Conservation (phyloP, 2,329 filamentous ascomycete genomes). For the Pezicula carpinea region DNA sequence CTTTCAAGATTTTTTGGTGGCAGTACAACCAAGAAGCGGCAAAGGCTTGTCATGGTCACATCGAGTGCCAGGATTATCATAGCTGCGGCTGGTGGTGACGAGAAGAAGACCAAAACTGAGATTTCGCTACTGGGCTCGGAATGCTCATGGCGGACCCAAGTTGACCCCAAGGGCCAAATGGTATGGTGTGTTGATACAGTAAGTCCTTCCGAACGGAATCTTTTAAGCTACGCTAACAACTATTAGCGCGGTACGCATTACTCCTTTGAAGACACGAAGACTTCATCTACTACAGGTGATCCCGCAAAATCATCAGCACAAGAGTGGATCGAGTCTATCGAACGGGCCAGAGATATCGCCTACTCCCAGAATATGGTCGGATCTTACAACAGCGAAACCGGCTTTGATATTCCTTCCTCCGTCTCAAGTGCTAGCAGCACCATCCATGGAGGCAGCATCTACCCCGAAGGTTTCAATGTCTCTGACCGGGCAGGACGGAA, state of each 20-base stretch:
- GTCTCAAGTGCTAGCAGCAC: conserved; percentile 73
- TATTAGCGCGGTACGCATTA: conserved; percentile 75
- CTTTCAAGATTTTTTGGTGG: conserved; percentile 91
- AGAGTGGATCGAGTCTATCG: conserved; percentile 89
- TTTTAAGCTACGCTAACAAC: conserved; percentile 9
- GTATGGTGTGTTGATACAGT: conserved; percentile 93
- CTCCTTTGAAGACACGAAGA: conserved; percentile 89
- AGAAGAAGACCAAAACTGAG: conserved; percentile 92
- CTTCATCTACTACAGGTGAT: conserved; percentile 54
- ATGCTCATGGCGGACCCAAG: conserved; percentile 72
- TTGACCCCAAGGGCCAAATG: conserved; percentile 81
- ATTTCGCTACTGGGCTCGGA: conserved; percentile 76
- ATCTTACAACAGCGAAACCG: conserved; percentile 62
- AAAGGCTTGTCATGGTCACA: conserved; percentile 91
- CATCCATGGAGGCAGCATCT: conserved; percentile 54
- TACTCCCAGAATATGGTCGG: conserved; percentile 64
- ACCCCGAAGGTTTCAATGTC: conserved; percentile 46
- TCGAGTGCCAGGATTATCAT: conserved; percentile 86
- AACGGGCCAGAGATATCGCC: conserved; percentile 81
- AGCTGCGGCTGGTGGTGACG: conserved; percentile 85
- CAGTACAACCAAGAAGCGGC: conserved; percentile 85
- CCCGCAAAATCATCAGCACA: conserved; percentile 66
- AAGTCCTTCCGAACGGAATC: conserved; percentile 38
- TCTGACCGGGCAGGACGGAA: conserved; percentile 51
- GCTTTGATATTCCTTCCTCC: conserved; percentile 64